Evolutionary conservation across 306 rosid genomes (phyloP).

Genomic region (Cicer judaicum): DNA sequence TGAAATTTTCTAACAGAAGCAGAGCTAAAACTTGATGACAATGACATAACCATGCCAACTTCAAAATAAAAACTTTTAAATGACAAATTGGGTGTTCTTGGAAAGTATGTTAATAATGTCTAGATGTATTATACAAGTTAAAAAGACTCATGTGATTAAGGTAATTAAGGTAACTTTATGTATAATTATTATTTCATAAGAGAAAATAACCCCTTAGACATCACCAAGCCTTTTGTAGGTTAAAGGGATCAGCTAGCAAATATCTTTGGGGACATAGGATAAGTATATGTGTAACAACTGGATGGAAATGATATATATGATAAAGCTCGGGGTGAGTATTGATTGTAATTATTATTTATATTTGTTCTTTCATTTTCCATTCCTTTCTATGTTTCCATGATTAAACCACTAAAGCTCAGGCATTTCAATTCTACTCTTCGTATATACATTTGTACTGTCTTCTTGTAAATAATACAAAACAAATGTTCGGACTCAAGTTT

Average conservation of each 20-base stretch:
- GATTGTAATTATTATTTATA: not conserved
- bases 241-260: not conserved
- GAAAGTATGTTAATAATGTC: slow-evolving; percentile 4
- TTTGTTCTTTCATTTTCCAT: not conserved
- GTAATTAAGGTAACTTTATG: not conserved
- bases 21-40: slow-evolving; percentile 3
- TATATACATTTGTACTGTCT: no score
- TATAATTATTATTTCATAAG: not conserved
- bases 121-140: not conserved
- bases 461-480: no score
- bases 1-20: slow-evolving; percentile 18
- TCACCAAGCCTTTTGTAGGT: not conserved
- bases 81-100: not conserved
- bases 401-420: not conserved
- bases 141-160: not conserved
- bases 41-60: not conserved
- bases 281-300: not conserved
- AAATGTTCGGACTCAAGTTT: no score
- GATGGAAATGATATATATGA: not conserved
- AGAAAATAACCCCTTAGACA: not conserved
- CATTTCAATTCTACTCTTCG: not conserved
- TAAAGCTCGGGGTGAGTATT: not conserved
- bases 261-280: not conserved
- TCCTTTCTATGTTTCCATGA: not conserved
- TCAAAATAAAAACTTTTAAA: slow-evolving; percentile 12